These are phyloP conservation scores for Seiridium cupressi DNA, from an alignment of 2,329 filamentous ascomycete species.

Conservation along the genomic window DNA sequence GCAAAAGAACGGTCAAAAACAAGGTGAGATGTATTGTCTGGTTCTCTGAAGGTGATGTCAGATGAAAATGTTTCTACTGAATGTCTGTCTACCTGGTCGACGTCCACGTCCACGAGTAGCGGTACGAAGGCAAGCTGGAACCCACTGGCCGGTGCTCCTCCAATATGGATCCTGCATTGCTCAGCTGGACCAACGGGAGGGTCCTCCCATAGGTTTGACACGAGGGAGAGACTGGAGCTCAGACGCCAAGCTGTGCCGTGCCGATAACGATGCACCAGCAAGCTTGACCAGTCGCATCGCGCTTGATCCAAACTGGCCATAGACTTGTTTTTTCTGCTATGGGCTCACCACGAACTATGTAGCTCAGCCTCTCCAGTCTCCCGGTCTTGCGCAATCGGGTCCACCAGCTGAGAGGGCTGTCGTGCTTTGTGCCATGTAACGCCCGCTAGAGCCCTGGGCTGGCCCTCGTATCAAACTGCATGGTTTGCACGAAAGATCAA, in stretches of 20 bases:
- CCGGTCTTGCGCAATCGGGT: neutral
- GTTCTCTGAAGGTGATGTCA: neutral
- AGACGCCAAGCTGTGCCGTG: conserved; percentile 1
- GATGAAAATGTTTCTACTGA: neutral
- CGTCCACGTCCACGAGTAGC: too few relatives aligned
- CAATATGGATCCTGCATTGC: neutral
- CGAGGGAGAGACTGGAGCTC: neutral
- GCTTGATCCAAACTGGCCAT: neutral
- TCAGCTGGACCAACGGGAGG: neutral
- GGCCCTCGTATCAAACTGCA: too few relatives aligned
- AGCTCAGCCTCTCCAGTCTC: neutral
- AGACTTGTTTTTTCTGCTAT: neutral
- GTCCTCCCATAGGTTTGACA: neutral
- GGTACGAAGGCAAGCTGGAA: neutral
- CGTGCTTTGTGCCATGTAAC: neutral
- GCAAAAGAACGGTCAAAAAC: too few relatives aligned
- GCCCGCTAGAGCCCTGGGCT: neutral
- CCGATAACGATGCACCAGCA: neutral
- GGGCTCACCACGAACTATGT: neutral
- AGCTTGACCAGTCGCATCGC: neutral
- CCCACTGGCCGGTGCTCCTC: neutral
- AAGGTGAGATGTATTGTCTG: neutral
- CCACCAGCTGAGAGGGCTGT: neutral
- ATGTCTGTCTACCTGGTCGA: neutral
- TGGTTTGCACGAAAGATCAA: too few relatives aligned